Base-by-base conservation (phyloP, 1,284 basidiomycete species). In the Trichosporon coremiiforme region DNA sequence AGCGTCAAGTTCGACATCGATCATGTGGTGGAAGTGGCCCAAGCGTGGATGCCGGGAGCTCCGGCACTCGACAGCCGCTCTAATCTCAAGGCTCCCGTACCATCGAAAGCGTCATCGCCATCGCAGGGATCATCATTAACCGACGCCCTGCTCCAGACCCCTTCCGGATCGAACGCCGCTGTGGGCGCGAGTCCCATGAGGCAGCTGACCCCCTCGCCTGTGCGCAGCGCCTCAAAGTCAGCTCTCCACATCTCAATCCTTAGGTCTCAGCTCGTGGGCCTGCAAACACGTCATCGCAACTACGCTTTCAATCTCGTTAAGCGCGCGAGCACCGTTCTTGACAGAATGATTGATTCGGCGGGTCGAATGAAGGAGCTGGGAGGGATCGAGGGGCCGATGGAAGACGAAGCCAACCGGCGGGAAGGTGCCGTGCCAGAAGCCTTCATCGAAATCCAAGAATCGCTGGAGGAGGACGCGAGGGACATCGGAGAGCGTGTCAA, bases 1-100 rank as follows among this genome's bases (percentile, higher is more conserved):
- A 87, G 86, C 71, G 86, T 94, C 22, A 80, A 89, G 67, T 80
- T 83, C 36, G 93, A 94, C 77, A 85, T 94, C 5, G 84, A 86
- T 29, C 77, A 82, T 2, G 93, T 95, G 77, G 86, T 94, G 33
- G 80, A 83, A 41, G 87, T 85, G 70, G 89, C 90, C 55, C 91
- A 89, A 12, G 87, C 89, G 71, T 95, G 93, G 93, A 88, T 87
- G 13, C 86, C 76, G 5, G 72, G 74, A 4, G 65, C 55, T 12
- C 35, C 65, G 15, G 29, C 65, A 4, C 45, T 63, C 36, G 68
- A 69, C 33, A 65, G 70, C 10, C 63, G 63, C 25, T 41, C 63
- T n/a, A 22, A 5, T 13, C 63, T 62, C 57, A 62, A 62, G 57
- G 57, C 55, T 5, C 55, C 41, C 55, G 15, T 31, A 10, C 55